Evolutionary conservation across 2,329 filamentous ascomycete species (phyloP), one percentile per base, ranked within the genome.

Genomic region (Cordyceps fumosorosea): DNA sequence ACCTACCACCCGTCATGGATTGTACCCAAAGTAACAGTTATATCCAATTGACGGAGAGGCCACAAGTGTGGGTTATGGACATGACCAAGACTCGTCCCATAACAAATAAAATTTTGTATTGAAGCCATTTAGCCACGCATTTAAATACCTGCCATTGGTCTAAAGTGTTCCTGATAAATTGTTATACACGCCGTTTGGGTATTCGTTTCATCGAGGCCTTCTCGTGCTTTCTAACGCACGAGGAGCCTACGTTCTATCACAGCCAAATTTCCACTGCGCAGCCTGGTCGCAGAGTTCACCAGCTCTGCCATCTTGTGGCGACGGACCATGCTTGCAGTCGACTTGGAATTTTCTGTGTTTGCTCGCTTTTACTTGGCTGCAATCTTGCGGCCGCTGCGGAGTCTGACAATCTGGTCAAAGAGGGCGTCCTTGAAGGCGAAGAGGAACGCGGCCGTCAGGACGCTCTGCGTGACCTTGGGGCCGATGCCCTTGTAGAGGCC

Each of bases 351-450:
- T 14, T 3, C 6, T 16, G 12, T 20, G 29, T 32, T 51, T 56
- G 22, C 11, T 16, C 48, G 16, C 40, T 16, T n/a, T 65, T 73
- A 77, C 56, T 73, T 71, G 62, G 67, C 67, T 50, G 75, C 52
- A 26, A 71, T 69, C 71, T 75, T 81, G 69, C 75, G 77, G 58
- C 71, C 68, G 62, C 76, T 73, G 59, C 90, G 82, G 37, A 91
- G 83, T 69, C 81, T 84, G 56, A 93, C 78, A 0, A 87, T 93
- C 75, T 89, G 86, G 70, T 91, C 90, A 73, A 98, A 99, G 6
- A 99, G 83, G 7, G 91, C 90, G 73, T 99, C 95, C 81, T 99
- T 99, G 80, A 99, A 97, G 2, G 93, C 95, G 73, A 99, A 99
- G 63, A 99, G 80, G 77, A 98, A 92, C 3, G 95, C 95, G 6